Evolutionary conservation across 768 basidiomycete genomes (phyloP).

Genomic region (Naganishia antarctica): DNA sequence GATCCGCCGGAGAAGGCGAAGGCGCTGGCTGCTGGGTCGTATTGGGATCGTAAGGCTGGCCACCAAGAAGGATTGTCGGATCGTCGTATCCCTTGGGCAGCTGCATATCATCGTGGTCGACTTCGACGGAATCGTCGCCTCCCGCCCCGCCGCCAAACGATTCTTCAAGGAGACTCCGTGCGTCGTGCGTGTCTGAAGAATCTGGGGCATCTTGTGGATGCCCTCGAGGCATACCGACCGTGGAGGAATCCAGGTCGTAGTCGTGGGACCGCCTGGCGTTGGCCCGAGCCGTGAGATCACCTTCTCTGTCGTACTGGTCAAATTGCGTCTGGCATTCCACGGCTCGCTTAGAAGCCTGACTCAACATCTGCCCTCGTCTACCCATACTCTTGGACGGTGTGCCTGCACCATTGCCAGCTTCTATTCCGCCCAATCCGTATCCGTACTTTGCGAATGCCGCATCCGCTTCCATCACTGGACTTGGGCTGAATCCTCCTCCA

Average conservation of each 20-base stretch:
- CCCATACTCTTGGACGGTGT: conserved; percentile 21
- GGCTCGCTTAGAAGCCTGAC: not conserved
- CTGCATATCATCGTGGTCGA: conserved; percentile 4
- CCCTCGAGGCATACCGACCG: conserved; percentile 24
- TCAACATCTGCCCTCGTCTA: conserved; percentile 12
- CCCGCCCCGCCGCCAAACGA: conserved; percentile 10
- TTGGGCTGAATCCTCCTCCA: conserved; percentile 29
- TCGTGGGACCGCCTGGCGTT: not conserved
- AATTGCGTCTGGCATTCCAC: conserved; percentile 11
- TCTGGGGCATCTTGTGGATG: not conserved
- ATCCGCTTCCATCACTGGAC: conserved; percentile 39
- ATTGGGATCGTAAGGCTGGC: conserved; percentile 2
- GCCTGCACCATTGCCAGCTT: conserved; percentile 13
- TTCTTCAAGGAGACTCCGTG: conserved; percentile 20
- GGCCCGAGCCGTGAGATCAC: not conserved
- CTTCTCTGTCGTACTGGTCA: conserved; percentile 8
- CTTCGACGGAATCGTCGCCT: conserved; percentile 22
- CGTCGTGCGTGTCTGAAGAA: conserved; percentile 1
- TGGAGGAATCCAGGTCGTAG: conserved; percentile 1
- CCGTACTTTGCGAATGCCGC: conserved; percentile 39
- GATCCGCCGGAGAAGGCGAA: not conserved
- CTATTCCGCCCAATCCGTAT: conserved; percentile 15
- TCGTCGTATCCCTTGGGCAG: conserved; percentile 22
- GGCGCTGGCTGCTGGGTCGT: not conserved
- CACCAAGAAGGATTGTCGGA: conserved; percentile 1